Conservation (phyloP, 768 basidiomycete species). For the Amyloporia xantha region DNA sequence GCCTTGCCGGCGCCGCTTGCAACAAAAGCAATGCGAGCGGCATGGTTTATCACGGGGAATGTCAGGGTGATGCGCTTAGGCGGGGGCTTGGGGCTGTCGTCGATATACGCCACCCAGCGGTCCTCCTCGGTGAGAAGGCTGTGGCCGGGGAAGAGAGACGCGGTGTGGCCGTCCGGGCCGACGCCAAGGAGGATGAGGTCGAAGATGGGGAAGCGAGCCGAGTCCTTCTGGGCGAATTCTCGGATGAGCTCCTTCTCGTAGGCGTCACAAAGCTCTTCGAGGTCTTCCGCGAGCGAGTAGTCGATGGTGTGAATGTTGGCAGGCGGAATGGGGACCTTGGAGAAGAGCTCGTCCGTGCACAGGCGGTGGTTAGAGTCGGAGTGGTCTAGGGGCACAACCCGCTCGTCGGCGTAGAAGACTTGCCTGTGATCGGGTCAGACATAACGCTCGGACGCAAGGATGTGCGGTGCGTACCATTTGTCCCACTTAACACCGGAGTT, state of each 20-base stretch:
- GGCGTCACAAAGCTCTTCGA: conserved; percentile 74
- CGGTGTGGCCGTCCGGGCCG: conserved; percentile 98
- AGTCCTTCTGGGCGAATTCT: conserved; percentile 88
- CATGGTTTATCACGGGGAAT: conserved; percentile 85
- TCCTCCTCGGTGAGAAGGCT: conserved; percentile 75
- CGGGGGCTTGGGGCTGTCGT: conserved; percentile 94
- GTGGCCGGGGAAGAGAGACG: conserved; percentile 95
- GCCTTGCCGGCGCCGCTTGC: conserved; percentile 78
- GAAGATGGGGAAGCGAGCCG: conserved; percentile 95
- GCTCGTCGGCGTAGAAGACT: conserved; percentile 95
- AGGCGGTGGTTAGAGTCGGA: conserved; percentile 87
- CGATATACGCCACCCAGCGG: conserved; percentile 91
- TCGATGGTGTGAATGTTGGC: conserved; percentile 85
- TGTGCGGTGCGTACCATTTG: conserved; percentile 66
- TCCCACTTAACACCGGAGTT: conserved; percentile 78
- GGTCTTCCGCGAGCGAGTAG: conserved; percentile 51
- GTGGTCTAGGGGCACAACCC: conserved; percentile 88
- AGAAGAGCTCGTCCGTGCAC: conserved; percentile 67
- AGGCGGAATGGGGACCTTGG: conserved; percentile 71
- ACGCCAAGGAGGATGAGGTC: conserved; percentile 95
- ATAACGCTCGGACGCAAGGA: neutral
- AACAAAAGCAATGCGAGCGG: conserved; percentile 83
- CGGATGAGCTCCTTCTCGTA: conserved; percentile 82
- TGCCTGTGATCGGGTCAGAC: conserved; percentile 54
- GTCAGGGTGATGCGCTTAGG: conserved; percentile 88